phyloP scores from a whole-genome alignment of 768 basidiomycete species.

The Trametes sanguinea region DNA sequence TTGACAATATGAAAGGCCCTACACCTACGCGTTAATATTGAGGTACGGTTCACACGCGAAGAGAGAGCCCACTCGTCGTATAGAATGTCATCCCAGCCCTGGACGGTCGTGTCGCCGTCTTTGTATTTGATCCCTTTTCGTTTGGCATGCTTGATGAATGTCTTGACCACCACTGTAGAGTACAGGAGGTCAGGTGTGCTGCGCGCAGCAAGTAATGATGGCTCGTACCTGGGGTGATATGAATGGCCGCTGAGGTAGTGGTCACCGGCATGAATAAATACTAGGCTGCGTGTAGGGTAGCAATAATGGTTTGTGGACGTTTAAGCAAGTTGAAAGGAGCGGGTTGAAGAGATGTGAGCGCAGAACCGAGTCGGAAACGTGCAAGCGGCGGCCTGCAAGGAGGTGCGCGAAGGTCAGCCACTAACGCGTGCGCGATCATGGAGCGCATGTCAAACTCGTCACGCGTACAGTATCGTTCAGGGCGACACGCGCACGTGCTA shows the following conservation, averaged over 20 bases:
- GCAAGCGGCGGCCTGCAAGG: background rate
- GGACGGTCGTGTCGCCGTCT: conserved; percentile 37
- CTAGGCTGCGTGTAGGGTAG: conserved; percentile 2
- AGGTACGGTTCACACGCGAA: background rate
- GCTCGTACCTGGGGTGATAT: conserved; percentile 52
- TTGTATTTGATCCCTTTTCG: conserved; percentile 44
- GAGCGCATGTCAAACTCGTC: conserved; percentile 12
- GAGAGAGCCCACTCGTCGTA: conserved; percentile 60
- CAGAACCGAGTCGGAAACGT: background rate
- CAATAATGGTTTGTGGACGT: background rate
- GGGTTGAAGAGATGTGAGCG: background rate
- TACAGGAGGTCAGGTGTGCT: background rate
- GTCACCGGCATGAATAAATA: conserved; percentile 47
- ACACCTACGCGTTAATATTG: background rate
- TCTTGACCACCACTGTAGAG: conserved; percentile 53
- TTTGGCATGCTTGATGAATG: conserved; percentile 50
- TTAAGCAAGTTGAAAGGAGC: background rate
- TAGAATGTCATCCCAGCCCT: conserved; percentile 61
- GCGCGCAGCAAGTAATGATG: background rate
- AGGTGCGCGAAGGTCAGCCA: conserved; percentile 11
- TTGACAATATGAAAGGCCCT: conserved; percentile 75
- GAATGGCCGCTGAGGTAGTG: conserved; percentile 53
- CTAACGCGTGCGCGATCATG: conserved; percentile 18
- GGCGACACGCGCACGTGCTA: background rate
- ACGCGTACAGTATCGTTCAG: background rate